Conservation (phyloP, 495 filamentous ascomycete species). For the Rhizodiscina lignyota region DNA sequence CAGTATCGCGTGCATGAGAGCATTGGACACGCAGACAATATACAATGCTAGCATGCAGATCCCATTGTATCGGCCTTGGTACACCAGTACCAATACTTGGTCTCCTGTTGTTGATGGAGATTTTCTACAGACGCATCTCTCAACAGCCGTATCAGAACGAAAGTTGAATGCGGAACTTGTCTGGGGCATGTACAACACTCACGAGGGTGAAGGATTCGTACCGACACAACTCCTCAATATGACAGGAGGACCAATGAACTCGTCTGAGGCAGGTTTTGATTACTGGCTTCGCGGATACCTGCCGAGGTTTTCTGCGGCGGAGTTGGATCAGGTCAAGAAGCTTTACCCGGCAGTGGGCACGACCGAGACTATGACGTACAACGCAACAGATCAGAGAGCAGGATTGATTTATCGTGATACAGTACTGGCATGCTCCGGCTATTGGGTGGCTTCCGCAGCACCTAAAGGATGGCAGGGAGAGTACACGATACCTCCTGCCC, state of each 20-base stretch:
- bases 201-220: conserved; percentile 44
- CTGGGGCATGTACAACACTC: conserved; percentile 39
- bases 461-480: conserved; percentile 36
- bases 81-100: conserved; percentile 37
- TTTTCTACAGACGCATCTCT: conserved; percentile 31
- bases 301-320: conserved; percentile 24
- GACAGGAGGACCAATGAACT: too few relatives aligned
- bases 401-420: conserved; percentile 40
- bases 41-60: conserved; percentile 31
- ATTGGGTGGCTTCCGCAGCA: conserved; percentile 35
- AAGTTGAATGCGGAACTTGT: conserved; percentile 30
- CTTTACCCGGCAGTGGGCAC: conserved; percentile 29
- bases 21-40: conserved; percentile 30
- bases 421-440: conserved; percentile 41
- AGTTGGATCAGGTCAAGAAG: conserved; percentile 23
- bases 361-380: conserved; percentile 32
- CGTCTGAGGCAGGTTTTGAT: conserved; percentile 31
- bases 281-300: conserved; percentile 35
- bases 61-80: conserved; percentile 29
- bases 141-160: conserved; percentile 22
- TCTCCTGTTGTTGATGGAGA: conserved; percentile 40
- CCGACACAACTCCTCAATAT: conserved; percentile 29
- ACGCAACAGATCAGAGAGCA: conserved; percentile 29
- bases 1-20: conserved; percentile 32
- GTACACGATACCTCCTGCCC: conserved; percentile 41